Conservation (phyloP, 768 basidiomycete species). For the Crepidotus variabilis region DNA sequence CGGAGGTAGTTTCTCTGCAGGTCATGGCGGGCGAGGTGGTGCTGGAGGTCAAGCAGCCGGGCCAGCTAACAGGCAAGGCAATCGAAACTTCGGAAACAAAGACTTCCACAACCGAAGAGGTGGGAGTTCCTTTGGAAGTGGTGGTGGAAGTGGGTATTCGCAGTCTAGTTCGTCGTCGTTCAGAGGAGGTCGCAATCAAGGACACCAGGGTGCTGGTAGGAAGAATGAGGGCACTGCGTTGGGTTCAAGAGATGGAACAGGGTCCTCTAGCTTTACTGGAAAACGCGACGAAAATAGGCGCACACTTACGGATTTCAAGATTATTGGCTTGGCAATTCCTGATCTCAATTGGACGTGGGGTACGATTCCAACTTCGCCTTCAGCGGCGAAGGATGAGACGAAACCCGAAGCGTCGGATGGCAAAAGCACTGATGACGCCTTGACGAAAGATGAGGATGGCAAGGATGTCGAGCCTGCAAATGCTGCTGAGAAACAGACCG, state of each 20-base stretch:
- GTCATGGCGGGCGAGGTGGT: slow-evolving; percentile 37
- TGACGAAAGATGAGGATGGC: slow-evolving; percentile 28
- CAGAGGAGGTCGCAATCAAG: slow-evolving; percentile 57
- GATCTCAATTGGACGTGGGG: slow-evolving; percentile 91
- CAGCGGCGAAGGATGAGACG: slow-evolving; percentile 10
- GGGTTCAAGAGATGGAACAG: slow-evolving; percentile 46
- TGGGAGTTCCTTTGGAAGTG: slow-evolving; percentile 58
- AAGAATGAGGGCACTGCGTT: slow-evolving; percentile 41
- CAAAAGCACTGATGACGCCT: slow-evolving; percentile 17
- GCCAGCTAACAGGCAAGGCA: slow-evolving; percentile 57
- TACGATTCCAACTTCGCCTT: slow-evolving; percentile 33
- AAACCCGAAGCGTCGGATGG: not conserved
- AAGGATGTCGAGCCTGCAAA: slow-evolving; percentile 18
- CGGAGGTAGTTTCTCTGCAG: slow-evolving; percentile 32
- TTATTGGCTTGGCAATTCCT: slow-evolving; percentile 83
- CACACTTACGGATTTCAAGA: slow-evolving; percentile 97
- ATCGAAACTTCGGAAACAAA: slow-evolving; percentile 58
- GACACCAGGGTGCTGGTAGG: slow-evolving; percentile 39
- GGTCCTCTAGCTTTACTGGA: slow-evolving; percentile 46
- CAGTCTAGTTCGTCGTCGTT: slow-evolving; percentile 47
- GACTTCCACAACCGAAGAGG: slow-evolving; percentile 65
- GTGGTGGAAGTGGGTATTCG: slow-evolving; percentile 31
- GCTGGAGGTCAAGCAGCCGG: slow-evolving; percentile 43
- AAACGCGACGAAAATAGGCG: slow-evolving; percentile 88
- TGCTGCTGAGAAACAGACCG: slow-evolving; percentile 20